Percentiles rank a stretch among this genome's conserved stretches.
Evolutionary conservation across 1,284 basidiomycete genomes (phyloP).

Genomic region (Volvariella volvacea): DNA sequence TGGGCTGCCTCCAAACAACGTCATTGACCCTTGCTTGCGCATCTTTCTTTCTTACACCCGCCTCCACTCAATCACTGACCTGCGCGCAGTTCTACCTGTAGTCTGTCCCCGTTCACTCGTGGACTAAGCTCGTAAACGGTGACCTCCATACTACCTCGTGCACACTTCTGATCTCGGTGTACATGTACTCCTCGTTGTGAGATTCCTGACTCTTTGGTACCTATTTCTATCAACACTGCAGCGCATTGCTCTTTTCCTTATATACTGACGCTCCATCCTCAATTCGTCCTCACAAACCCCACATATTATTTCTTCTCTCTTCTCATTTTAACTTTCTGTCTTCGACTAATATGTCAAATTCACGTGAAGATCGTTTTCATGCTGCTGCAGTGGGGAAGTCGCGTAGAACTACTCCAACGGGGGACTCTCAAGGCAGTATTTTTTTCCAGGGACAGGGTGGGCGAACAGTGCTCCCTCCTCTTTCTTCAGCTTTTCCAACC

Average conservation of each 20-base stretch:
- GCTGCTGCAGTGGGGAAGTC: conserved; percentile 40
- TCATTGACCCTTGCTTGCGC: too few relatives aligned
- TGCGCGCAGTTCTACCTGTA: too few relatives aligned
- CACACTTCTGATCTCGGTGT: conserved; percentile 21
- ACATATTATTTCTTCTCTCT: conserved; percentile 44
- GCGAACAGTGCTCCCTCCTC: conserved; percentile 79
- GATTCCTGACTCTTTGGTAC: conserved; percentile 32
- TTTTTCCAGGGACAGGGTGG: conserved; percentile 73
- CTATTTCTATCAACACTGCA: conserved; percentile 9
- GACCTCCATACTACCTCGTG: conserved; percentile 17
- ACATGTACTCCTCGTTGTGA: conserved; percentile 42
- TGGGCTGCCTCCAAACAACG: too few relatives aligned
- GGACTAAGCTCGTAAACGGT: conserved; percentile 5
- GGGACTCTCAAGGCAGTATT: conserved; percentile 50
- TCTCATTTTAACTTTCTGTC: conserved; percentile 36
- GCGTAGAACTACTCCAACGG: conserved; percentile 49
- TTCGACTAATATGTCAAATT: conserved; percentile 55
- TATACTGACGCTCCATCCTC: conserved; percentile 33
- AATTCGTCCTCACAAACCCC: conserved; percentile 28
- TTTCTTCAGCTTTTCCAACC: conserved; percentile 77
- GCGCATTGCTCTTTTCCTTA: neutral
- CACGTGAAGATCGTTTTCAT: conserved; percentile 56
- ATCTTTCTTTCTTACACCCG: too few relatives aligned
- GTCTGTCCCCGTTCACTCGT: conserved; percentile 5
- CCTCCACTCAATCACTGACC: too few relatives aligned